Conservation (phyloP, 129 eudicot species). For the Apium graveolens region DNA sequence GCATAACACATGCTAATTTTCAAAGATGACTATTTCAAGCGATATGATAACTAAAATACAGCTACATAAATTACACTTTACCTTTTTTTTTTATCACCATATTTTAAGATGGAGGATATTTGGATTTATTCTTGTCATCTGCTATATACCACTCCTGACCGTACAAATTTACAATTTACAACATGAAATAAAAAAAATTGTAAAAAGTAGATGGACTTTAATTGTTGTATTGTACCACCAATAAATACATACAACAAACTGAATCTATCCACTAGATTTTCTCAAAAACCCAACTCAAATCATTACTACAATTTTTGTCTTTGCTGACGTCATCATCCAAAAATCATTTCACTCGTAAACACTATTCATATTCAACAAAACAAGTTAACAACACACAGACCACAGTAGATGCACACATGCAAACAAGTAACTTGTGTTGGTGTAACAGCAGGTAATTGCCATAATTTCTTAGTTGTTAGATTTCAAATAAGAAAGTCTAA, state of each 20-base stretch:
- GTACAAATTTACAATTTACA: too few relatives aligned
- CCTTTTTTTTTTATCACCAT: too few relatives aligned
- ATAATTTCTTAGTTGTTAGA: constrained; percentile 27
- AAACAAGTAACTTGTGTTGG: background rate
- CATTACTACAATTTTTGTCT: background rate
- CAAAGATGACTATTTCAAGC: too few relatives aligned
- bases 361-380: background rate
- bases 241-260: background rate
- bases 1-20: too few relatives aligned
- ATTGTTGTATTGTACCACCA: background rate
- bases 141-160: too few relatives aligned
- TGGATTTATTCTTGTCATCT: too few relatives aligned
- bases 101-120: too few relatives aligned
- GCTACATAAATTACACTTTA: too few relatives aligned
- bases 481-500: constrained; percentile 21
- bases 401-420: background rate
- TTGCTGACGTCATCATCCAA: background rate
- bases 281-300: constrained; percentile 4
- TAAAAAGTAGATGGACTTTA: background rate
- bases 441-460: constrained; percentile 16
- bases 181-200: too few relatives aligned
- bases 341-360: background rate
- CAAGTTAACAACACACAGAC: background rate
- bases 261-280: background rate
- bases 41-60: too few relatives aligned